Evolutionary conservation across 108 stramenopile genomes (phyloP).

Genomic region (Nannochloropsis oceanica): DNA sequence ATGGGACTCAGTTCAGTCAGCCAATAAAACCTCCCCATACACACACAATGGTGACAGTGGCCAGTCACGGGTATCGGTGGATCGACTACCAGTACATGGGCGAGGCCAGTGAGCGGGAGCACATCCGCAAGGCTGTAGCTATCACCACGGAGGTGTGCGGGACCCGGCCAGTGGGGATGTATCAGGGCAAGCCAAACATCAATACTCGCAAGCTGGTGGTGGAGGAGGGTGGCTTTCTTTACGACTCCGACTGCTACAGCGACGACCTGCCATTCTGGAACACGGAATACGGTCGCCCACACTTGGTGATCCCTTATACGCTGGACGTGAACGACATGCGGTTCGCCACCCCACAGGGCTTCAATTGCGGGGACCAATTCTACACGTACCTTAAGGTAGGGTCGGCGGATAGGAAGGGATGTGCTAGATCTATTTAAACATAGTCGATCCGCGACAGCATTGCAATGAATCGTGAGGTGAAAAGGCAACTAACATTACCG

Average conservation of each 20-base stretch:
- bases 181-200: constrained; percentile 62
- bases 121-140: constrained; percentile 66
- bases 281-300: constrained; percentile 53
- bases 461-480: not conserved
- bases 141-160: constrained; percentile 65
- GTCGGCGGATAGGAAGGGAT: not conserved
- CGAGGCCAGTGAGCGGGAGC: constrained; percentile 61
- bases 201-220: constrained; percentile 47
- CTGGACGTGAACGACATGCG: constrained; percentile 83
- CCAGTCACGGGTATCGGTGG: constrained; percentile 81
- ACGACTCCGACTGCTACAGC: constrained; percentile 57
- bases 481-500: not conserved
- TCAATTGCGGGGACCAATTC: constrained; percentile 60
- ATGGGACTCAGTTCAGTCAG: not conserved
- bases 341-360: constrained; percentile 65
- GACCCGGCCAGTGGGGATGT: constrained; percentile 67
- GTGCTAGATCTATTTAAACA: no score
- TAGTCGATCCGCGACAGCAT: no score
- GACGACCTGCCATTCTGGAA: constrained; percentile 88
- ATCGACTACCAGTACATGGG: constrained; percentile 75
- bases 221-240: constrained; percentile 80
- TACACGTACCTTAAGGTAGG: constrained; percentile 54
- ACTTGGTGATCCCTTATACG: constrained; percentile 80
- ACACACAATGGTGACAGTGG: constrained; percentile 20
- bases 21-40: not conserved